These are phyloP conservation scores for Ophiobolus disseminans DNA, from an alignment of 2,329 filamentous ascomycete genomes.

Conservation along the genomic window DNA sequence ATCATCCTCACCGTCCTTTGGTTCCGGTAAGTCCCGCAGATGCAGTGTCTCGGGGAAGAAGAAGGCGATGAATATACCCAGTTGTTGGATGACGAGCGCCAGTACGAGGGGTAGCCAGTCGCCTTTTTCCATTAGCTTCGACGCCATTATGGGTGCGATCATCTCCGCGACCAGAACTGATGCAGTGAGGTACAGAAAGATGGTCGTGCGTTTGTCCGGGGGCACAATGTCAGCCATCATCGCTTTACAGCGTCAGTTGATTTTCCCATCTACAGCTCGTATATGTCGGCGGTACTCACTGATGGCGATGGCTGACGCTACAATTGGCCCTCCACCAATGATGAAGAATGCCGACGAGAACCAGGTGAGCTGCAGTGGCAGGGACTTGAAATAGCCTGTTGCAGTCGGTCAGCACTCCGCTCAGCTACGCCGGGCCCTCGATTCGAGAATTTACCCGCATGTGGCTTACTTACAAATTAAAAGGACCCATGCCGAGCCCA, in stretches of 20 bases:
- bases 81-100: slow-evolving; percentile 36
- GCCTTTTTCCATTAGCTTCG: slow-evolving; percentile 42
- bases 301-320: slow-evolving; percentile 56
- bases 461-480: slow-evolving; percentile 37
- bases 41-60: slow-evolving; percentile 47
- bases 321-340: slow-evolving; percentile 57
- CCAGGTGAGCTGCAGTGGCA: slow-evolving; percentile 59
- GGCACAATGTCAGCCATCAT: slow-evolving; percentile 61
- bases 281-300: too few species aligned
- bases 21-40: slow-evolving; percentile 41
- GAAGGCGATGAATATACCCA: slow-evolving; percentile 34
- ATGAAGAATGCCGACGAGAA: slow-evolving; percentile 55
- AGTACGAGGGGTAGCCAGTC: slow-evolving; percentile 44
- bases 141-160: slow-evolving; percentile 42
- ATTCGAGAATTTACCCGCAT: neutral
- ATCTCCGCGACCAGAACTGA: slow-evolving; percentile 44
- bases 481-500: slow-evolving; percentile 40
- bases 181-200: slow-evolving; percentile 39
- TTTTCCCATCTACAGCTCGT: too few species aligned
- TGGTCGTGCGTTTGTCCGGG: slow-evolving; percentile 50
- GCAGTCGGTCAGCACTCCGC: too few species aligned
- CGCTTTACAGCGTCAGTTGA: too few species aligned
- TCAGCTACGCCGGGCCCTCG: slow-evolving; percentile 12
- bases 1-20: slow-evolving; percentile 19
- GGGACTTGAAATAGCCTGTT: slow-evolving; percentile 41